A percentile compares a stretch with the other conserved stretches of the same genome.
Evolutionary conservation across 129 eudicot species (phyloP).

Genomic region (Calendula officinalis): DNA sequence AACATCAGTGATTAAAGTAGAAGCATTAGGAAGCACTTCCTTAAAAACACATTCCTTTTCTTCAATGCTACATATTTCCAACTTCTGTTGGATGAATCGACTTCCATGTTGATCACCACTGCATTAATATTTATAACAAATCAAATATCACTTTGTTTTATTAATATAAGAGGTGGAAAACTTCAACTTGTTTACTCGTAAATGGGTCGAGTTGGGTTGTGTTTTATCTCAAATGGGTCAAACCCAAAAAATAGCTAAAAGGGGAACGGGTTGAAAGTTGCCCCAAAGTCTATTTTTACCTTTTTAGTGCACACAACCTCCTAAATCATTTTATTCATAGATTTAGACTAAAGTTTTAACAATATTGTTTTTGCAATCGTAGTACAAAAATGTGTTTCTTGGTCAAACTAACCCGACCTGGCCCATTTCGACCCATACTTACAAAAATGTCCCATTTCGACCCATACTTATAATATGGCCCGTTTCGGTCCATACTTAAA

Average conservation of each 20-base stretch:
- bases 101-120: conserved; percentile 95
- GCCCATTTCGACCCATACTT: not conserved
- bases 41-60: conserved; percentile 67
- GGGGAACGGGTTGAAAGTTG: not conserved
- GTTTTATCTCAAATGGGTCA: not conserved
- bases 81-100: conserved; percentile 85
- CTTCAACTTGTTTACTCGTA: not conserved
- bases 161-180: not conserved
- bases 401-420: not conserved
- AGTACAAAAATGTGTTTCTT: not conserved
- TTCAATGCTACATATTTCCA: conserved; percentile 57
- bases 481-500: not conserved
- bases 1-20: conserved; percentile 77
- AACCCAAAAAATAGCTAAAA: not conserved
- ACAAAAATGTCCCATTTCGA: too few relatives aligned
- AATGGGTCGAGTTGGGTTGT: conserved; percentile 5
- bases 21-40: conserved; percentile 75
- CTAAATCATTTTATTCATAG: not conserved
- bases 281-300: not conserved
- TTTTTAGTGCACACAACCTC: not conserved
- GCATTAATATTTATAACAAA: conserved; percentile 21
- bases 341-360: not conserved
- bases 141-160: not conserved
- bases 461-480: not conserved
- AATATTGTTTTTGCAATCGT: not conserved